Percentiles rank a stretch among this genome's conserved stretches.
Evolutionary conservation across 2,329 filamentous ascomycete genomes (phyloP).

Genomic region (Pseudogymnoascus sp.): DNA sequence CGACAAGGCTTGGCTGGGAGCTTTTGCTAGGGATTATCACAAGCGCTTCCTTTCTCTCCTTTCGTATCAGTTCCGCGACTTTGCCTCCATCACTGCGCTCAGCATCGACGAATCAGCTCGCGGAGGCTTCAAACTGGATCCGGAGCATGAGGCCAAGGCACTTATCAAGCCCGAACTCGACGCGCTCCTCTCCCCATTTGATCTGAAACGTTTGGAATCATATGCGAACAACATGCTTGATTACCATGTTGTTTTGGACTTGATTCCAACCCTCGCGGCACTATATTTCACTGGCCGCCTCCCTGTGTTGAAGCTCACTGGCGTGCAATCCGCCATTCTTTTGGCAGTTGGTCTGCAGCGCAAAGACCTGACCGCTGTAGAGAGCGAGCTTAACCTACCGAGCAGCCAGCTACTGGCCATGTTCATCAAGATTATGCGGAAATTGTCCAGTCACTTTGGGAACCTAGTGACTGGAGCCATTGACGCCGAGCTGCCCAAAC

Average conservation of each 20-base stretch:
- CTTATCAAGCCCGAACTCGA: conserved; percentile 73
- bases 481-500: conserved; percentile 53
- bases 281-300: conserved; percentile 81
- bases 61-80: conserved; percentile 84
- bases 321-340: conserved; percentile 79
- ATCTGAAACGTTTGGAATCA: conserved; percentile 87
- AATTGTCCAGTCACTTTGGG: conserved; percentile 72
- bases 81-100: conserved; percentile 68
- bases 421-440: conserved; percentile 93
- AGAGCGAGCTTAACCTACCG: conserved; percentile 66
- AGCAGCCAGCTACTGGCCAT: conserved; percentile 81
- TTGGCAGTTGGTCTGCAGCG: conserved; percentile 86
- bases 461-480: conserved; percentile 65
- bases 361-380: conserved; percentile 73
- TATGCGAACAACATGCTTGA: conserved; percentile 97
- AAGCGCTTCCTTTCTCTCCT: conserved; percentile 83
- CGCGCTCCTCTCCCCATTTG: conserved; percentile 72
- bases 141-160: conserved; percentile 41
- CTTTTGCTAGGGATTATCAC: conserved; percentile 89
- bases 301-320: conserved; percentile 58
- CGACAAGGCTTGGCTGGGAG: conserved; percentile 72
- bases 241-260: conserved; percentile 92
- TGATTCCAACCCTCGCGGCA: conserved; percentile 71
- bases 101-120: conserved; percentile 82
- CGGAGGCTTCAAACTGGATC: conserved; percentile 58